Evolutionary conservation across 2,329 filamentous ascomycete species (phyloP).

Genomic region (Monosporascus sp.): DNA sequence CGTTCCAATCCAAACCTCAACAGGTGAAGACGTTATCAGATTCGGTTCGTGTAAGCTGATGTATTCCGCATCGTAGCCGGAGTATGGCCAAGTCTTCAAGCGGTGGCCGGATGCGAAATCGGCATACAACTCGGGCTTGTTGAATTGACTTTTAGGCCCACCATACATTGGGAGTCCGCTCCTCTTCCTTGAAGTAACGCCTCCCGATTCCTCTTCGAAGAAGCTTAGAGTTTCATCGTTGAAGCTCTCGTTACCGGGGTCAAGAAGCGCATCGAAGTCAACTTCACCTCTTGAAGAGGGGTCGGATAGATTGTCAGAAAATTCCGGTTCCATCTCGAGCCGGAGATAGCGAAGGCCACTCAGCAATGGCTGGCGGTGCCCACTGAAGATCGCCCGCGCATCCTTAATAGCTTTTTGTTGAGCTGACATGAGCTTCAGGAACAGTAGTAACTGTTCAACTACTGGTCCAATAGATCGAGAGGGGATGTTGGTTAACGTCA

Average conservation of each 20-base stretch:
- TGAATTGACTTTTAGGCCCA: background rate
- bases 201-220: conserved; percentile 30
- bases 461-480: conserved; percentile 46
- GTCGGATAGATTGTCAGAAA: conserved; percentile 28
- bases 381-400: conserved; percentile 11
- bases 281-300: conserved; percentile 27
- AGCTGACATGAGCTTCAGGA: conserved; percentile 39
- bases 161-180: background rate
- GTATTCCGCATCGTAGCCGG: conserved; percentile 21
- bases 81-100: conserved; percentile 19
- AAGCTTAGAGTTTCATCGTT: conserved; percentile 28
- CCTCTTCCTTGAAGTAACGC: conserved; percentile 9
- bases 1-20: conserved; percentile 41
- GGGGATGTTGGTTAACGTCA: conserved; percentile 51
- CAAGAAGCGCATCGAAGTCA: conserved; percentile 38
- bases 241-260: conserved; percentile 33
- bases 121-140: conserved; percentile 9
- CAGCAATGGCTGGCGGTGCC: conserved; percentile 38
- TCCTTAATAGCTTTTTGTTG: conserved; percentile 45
- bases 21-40: conserved; percentile 21
- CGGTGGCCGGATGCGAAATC: conserved; percentile 24
- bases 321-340: conserved; percentile 48
- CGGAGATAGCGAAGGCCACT: conserved; percentile 47
- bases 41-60: conserved; percentile 16
- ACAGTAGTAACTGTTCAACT: conserved; percentile 39